Evolutionary conservation across 768 basidiomycete genomes (phyloP).

Genomic region (Suillus brevipes): DNA sequence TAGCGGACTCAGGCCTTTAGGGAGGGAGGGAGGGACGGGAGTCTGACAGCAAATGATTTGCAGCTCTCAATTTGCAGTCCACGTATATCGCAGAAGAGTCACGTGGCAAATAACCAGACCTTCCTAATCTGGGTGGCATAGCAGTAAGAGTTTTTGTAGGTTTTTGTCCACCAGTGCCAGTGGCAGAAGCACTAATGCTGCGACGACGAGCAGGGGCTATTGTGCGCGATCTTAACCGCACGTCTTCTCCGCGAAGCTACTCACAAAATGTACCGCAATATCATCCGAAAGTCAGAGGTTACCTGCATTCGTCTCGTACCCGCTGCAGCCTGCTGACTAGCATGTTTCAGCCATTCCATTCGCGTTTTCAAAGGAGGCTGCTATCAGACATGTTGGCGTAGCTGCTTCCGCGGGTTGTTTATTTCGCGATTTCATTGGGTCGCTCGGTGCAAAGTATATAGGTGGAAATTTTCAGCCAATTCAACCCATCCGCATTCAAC

Average conservation of each 20-base stretch:
- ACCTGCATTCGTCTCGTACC: conserved; percentile 8
- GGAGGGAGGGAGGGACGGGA: conserved; percentile 4
- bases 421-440: conserved; percentile 24
- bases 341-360: conserved; percentile 51
- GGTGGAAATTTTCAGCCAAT: conserved; percentile 40
- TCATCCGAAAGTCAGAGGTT: conserved; percentile 43
- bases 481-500: conserved; percentile 46
- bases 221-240: too few species aligned
- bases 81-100: conserved; percentile 28
- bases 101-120: conserved; percentile 23
- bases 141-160: too few species aligned
- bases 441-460: conserved; percentile 39
- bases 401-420: conserved; percentile 27
- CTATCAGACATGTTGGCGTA: conserved; percentile 40
- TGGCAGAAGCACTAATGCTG: not conserved
- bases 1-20: conserved; percentile 9
- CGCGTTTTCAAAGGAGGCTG: conserved; percentile 45
- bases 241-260: conserved; percentile 17
- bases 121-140: not conserved
- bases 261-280: conserved; percentile 23
- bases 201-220: not conserved
- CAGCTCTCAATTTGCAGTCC: conserved; percentile 14
- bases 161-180: too few species aligned
- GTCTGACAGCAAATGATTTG: conserved; percentile 5
- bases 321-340: conserved; percentile 12